Evolutionary conservation across 331 rosid genomes (phyloP).

Genomic region (Cydonia oblonga): DNA sequence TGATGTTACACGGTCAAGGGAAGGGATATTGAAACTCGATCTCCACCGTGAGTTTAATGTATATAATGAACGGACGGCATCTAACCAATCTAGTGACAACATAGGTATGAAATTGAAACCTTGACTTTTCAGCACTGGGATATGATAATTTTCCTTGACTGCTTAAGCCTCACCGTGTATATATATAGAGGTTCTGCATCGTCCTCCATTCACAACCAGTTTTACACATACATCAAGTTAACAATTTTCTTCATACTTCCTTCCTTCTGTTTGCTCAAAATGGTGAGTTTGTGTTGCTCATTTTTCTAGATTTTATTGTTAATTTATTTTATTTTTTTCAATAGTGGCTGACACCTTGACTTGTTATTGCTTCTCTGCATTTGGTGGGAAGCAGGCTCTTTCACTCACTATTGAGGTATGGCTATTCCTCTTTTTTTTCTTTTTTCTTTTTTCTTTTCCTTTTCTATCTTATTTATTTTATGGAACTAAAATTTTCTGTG

Average conservation of each 20-base stretch:
- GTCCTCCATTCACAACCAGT: not conserved
- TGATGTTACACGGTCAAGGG: not conserved
- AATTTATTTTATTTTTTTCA: not conserved
- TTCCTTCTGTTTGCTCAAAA: conserved; percentile 14
- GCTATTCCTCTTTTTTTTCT: not conserved
- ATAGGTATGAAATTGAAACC: not conserved
- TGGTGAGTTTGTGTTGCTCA: conserved; percentile 29
- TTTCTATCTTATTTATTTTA: not conserved
- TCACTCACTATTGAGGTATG: conserved; percentile 43
- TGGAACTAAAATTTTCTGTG: not conserved
- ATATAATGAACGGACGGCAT: conserved; percentile 19
- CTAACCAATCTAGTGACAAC: conserved; percentile 10
- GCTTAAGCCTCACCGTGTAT: not conserved
- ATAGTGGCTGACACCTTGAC: not conserved
- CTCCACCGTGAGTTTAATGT: conserved; percentile 14
- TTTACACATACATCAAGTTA: not conserved
- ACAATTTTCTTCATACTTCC: not conserved
- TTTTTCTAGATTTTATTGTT: no score
- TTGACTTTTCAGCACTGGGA: not conserved
- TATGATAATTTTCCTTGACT: conserved; percentile 15
- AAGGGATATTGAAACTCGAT: conserved; percentile 1
- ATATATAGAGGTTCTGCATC: no score
- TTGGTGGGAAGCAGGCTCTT: conserved; percentile 25
- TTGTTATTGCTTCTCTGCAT: not conserved
- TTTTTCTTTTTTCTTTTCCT: not conserved